A percentile compares a stretch with the other conserved stretches of the same genome.
phyloP scores from a whole-genome alignment of 768 basidiomycete species.

The Paxillus ammoniavirescens region DNA sequence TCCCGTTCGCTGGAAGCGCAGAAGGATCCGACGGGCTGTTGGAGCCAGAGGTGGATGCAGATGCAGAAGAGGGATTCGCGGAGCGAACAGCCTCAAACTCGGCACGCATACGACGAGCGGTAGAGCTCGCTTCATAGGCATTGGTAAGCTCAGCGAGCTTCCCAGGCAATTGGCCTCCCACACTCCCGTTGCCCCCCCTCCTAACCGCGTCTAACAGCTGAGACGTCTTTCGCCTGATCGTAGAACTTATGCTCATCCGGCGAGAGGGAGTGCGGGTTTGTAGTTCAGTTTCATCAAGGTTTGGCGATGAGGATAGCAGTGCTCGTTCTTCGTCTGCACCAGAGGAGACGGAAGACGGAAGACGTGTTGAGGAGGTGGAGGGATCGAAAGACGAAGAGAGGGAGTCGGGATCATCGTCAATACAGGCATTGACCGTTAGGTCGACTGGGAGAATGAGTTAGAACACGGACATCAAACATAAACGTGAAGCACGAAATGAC shows the following conservation, averaged over 20 bases:
- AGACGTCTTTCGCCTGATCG: slow-evolving; percentile 70
- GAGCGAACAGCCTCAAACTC: slow-evolving; percentile 54
- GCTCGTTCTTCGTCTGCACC: slow-evolving; percentile 70
- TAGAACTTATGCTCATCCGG: slow-evolving; percentile 45
- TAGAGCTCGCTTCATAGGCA: slow-evolving; percentile 64
- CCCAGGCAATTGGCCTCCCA: slow-evolving; percentile 43
- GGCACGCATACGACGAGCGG: slow-evolving; percentile 57
- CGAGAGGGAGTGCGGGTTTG: slow-evolving; percentile 39
- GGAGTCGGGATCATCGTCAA: slow-evolving; percentile 32
- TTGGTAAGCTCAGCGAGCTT: slow-evolving; percentile 72
- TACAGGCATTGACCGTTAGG: slow-evolving; percentile 60
- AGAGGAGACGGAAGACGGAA: slow-evolving; percentile 43
- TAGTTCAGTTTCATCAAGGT: slow-evolving; percentile 50
- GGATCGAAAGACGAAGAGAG: slow-evolving; percentile 32
- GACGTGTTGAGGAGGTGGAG: slow-evolving; percentile 20
- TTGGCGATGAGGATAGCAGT: slow-evolving; percentile 37
- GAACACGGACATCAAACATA: neutral
- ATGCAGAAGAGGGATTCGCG: slow-evolving; percentile 5
- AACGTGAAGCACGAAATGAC: neutral
- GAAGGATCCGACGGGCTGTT: neutral
- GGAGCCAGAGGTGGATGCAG: neutral
- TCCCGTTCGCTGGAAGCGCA: slow-evolving; percentile 24
- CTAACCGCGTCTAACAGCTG: slow-evolving; percentile 63
- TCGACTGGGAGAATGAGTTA: slow-evolving; percentile 49
- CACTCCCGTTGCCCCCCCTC: slow-evolving; percentile 29